Percentiles rank a stretch among this genome's conserved stretches.
Conservation (phyloP, 2,329 filamentous ascomycete species). For the Arthrobotrys sphaeroides region DNA sequence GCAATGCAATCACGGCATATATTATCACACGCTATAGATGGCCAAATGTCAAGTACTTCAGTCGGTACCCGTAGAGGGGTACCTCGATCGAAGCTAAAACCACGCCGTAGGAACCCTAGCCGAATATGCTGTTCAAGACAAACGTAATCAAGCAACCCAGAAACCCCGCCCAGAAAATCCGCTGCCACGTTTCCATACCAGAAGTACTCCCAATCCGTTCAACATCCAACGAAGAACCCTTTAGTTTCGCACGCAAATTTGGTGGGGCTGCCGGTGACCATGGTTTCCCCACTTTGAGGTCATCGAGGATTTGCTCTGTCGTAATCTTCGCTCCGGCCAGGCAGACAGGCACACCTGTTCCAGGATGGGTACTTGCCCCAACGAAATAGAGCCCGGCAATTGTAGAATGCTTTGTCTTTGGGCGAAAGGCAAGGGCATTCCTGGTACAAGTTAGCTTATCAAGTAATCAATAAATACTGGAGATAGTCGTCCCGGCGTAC, state of each 20-base stretch:
- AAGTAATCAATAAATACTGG: not conserved
- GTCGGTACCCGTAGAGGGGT: too few species aligned
- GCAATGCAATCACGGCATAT: not conserved
- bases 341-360: constrained; percentile 78
- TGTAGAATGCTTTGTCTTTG: constrained; percentile 67
- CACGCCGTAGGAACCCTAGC: not conserved
- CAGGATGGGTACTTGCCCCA: constrained; percentile 78
- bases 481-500: constrained; percentile 1
- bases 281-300: constrained; percentile 41
- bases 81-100: too few species aligned
- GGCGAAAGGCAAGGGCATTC: constrained; percentile 75
- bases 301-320: constrained; percentile 48
- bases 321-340: constrained; percentile 74
- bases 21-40: not conserved
- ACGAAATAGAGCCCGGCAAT: constrained; percentile 73
- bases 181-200: constrained; percentile 40
- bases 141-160: constrained; percentile 19
- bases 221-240: constrained; percentile 33
- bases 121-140: not conserved
- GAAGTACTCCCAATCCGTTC: constrained; percentile 25
- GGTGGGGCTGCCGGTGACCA: constrained; percentile 29
- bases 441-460: not conserved
- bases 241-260: constrained; percentile 19
- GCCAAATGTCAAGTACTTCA: not conserved
- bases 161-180: constrained; percentile 12